Evolutionary conservation across 257 asterid species (phyloP), one percentile per base, ranked within the genome.

Genomic region (Perilla frutescens): DNA sequence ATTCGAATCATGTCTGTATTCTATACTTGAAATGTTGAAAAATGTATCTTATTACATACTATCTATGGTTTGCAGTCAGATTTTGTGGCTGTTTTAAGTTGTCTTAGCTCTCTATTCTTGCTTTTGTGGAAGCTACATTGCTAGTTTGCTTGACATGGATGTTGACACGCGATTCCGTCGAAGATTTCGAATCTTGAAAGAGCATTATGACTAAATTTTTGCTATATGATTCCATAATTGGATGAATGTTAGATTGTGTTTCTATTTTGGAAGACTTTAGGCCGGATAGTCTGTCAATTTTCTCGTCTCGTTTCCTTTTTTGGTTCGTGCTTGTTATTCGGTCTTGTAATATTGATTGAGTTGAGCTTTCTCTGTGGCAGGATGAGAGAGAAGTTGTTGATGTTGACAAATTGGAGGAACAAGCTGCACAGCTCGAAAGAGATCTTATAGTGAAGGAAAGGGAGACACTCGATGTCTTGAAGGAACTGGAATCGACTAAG

Each of bases 391-490:
- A 82, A 68, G 75, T 55, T 54, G 37, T 81, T 71, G 93, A 85
- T 80, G 81, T 87, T 71, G 83, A 63, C 11, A 72, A 84, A 58
- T 72, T 90, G 79, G 96, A 90, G 87, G 95, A 91, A 76, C 83
- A 90, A 61, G 90, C 96, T 62, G 88, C 84, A 4, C 87, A 81
- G 76, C 75, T 94, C 72, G 92, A 89, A 73, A 80, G 73, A 67
- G 92, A 89, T 75, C 86, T 93, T 7, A 79, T 87, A 12, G 60
- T 66, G 3, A 93, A 89, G 82, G 98, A 93, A 75, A 86, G 77
- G 89, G 97, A 93, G 78, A 93, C 97, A 0, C 89, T 87, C 26
- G 88, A 88, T 5, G 93, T 90, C 15, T 75, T 93, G n/a, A 87
- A 89, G 75, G 96, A 93, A 65, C 84, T 93, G 1, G 98, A 90